Evolutionary conservation across 371 early-diverging fungal species (phyloP).

Genomic region (Mucor mucedo): DNA sequence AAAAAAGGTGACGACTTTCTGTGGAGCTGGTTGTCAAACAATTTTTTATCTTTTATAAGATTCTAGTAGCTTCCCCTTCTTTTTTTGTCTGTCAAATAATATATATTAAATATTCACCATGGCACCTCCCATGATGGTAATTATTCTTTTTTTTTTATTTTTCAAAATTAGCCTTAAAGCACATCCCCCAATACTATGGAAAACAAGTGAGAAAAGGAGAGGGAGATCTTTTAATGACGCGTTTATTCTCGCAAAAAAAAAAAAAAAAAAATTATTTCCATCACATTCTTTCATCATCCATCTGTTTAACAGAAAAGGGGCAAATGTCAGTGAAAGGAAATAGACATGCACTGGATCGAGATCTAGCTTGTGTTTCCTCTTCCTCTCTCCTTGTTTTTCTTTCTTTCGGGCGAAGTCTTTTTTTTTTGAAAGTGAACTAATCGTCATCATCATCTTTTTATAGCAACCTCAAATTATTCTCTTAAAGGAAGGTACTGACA

Average conservation of each 20-base stretch:
- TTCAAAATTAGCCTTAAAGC: background rate
- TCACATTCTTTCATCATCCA: constrained; percentile 2
- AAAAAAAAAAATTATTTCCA: background rate
- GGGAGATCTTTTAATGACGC: background rate
- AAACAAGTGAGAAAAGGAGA: background rate
- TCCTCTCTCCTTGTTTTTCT: background rate
- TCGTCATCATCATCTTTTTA: constrained; percentile 7
- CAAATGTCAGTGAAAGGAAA: background rate
- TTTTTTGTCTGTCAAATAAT: constrained; percentile 11
- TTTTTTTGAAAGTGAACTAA: background rate
- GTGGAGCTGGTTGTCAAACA: constrained; percentile 1
- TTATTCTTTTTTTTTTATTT: background rate
- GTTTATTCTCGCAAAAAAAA: background rate
- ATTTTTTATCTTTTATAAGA: background rate
- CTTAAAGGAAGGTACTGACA: constrained; percentile 98
- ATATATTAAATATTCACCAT: constrained; percentile 6
- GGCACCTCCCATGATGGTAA: constrained; percentile 28
- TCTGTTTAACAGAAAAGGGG: background rate
- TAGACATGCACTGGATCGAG: background rate
- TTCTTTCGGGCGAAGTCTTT: no score
- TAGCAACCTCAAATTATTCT: constrained; percentile 98
- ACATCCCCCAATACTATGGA: background rate
- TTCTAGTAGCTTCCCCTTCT: constrained; percentile 10
- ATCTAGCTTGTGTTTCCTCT: background rate
- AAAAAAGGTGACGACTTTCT: constrained; percentile 3